Percentiles rank a stretch among this genome's conserved stretches.
phyloP scores from a whole-genome alignment of 805 yeast genomes.

The Yarrowia yakushimensis region DNA sequence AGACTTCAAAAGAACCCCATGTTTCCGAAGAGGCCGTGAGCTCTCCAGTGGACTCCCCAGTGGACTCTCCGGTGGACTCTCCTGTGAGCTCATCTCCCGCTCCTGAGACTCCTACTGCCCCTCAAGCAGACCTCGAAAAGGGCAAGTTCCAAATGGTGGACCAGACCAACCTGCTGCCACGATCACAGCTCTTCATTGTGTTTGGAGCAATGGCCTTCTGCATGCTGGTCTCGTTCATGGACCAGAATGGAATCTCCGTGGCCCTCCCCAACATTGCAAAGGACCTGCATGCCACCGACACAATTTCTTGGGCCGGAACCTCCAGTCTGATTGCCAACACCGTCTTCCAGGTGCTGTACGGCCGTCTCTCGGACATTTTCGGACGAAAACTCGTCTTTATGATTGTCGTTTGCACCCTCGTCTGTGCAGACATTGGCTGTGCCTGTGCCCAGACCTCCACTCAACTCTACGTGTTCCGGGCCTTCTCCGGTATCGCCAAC shows the following conservation, averaged over 20 bases:
- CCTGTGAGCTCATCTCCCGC: neutral
- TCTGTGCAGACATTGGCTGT: constrained; percentile 48
- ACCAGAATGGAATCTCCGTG: constrained; percentile 49
- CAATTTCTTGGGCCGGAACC: constrained; percentile 60
- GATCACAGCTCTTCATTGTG: constrained; percentile 25
- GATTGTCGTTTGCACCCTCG: constrained; percentile 41
- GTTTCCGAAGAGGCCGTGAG: neutral
- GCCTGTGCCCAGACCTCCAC: constrained; percentile 50
- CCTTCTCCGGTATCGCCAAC: constrained; percentile 54
- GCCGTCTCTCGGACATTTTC: constrained; percentile 54
- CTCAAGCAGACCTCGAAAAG: constrained; percentile 11
- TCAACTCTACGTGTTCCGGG: constrained; percentile 51
- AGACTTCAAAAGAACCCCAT: neutral
- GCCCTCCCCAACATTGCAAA: constrained; percentile 49
- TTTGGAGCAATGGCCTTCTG: constrained; percentile 27
- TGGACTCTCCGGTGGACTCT: neutral
- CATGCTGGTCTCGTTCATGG: constrained; percentile 43
- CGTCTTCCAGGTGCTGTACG: constrained; percentile 51
- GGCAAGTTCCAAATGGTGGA: constrained; percentile 21
- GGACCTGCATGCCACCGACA: constrained; percentile 46
- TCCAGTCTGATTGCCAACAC: constrained; percentile 51
- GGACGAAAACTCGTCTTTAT: constrained; percentile 49
- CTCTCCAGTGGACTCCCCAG: neutral
- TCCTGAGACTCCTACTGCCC: too few species aligned
- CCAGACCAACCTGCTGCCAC: constrained; percentile 26